A percentile compares a stretch with the other conserved stretches of the same genome.
These are phyloP conservation scores for Cryphonectria naterciae DNA, from an alignment of 2,329 filamentous ascomycete species.

Conservation along the genomic window DNA sequence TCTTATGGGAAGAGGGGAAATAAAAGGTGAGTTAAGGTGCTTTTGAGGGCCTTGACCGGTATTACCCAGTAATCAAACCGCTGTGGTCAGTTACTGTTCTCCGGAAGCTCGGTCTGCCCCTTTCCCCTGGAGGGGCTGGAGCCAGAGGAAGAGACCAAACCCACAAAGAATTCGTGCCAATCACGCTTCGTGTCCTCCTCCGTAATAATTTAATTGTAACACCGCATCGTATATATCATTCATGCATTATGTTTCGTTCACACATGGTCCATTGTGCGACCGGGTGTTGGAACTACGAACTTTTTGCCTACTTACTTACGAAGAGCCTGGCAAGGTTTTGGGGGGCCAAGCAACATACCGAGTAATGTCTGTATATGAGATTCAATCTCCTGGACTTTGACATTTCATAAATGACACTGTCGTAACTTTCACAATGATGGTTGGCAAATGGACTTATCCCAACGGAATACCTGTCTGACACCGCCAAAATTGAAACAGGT, in stretches of 20 bases:
- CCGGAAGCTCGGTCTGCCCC: background rate
- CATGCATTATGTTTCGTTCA: background rate
- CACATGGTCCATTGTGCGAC: background rate
- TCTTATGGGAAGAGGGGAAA: no score
- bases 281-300: background rate
- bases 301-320: no score
- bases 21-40: background rate
- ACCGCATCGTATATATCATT: background rate
- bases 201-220: background rate
- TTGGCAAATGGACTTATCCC: no score
- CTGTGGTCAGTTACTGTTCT: background rate
- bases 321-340: background rate
- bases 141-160: background rate
- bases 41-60: background rate
- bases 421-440: no score
- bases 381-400: background rate
- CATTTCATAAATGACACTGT: no score
- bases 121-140: background rate
- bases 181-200: background rate
- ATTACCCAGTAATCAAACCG: background rate
- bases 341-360: background rate
- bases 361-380: background rate
- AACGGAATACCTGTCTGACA: background rate
- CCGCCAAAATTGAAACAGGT: background rate
- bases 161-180: background rate